Conservation (phyloP, 208 protist species). For the Trypanosoma avium region DNA sequence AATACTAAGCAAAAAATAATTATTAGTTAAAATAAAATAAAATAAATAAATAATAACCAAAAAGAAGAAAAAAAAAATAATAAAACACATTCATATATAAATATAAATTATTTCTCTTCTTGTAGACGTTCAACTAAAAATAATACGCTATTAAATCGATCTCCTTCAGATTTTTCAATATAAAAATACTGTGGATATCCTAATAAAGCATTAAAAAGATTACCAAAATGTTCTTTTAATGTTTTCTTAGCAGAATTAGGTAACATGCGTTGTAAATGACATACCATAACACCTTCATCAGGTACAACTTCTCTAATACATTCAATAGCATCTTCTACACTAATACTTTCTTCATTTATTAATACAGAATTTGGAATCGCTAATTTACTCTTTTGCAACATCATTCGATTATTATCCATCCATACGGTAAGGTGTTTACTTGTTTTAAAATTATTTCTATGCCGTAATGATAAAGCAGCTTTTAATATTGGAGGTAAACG, state of each 20-base stretch:
- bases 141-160: conserved; percentile 10
- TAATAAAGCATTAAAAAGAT: conserved; percentile 34
- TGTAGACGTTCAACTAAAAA: conserved; percentile 36
- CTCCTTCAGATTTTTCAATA: conserved; percentile 27
- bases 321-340: conserved; percentile 72
- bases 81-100: background rate
- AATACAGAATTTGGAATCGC: conserved; percentile 13
- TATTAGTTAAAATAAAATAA: background rate
- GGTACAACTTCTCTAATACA: conserved; percentile 60
- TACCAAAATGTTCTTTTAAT: conserved; percentile 61
- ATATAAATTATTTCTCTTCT: conserved; percentile 12
- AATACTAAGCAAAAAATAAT: too few species aligned
- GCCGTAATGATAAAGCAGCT: conserved; percentile 46
- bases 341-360: conserved; percentile 16
- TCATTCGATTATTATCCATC: conserved; percentile 35
- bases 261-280: conserved; percentile 45
- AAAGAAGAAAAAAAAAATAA: conserved; percentile 6
- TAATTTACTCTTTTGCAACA: conserved; percentile 50
- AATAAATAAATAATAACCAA: conserved; percentile 13
- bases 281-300: conserved; percentile 55
- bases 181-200: conserved; percentile 81
- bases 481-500: conserved; percentile 67
- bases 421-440: conserved; percentile 36
- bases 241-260: conserved; percentile 37
- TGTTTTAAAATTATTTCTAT: conserved; percentile 43